Evolutionary conservation across 257 asterid genomes (phyloP), one percentile per base, ranked within the genome.

Genomic region (Jacaranda mimosifolia): DNA sequence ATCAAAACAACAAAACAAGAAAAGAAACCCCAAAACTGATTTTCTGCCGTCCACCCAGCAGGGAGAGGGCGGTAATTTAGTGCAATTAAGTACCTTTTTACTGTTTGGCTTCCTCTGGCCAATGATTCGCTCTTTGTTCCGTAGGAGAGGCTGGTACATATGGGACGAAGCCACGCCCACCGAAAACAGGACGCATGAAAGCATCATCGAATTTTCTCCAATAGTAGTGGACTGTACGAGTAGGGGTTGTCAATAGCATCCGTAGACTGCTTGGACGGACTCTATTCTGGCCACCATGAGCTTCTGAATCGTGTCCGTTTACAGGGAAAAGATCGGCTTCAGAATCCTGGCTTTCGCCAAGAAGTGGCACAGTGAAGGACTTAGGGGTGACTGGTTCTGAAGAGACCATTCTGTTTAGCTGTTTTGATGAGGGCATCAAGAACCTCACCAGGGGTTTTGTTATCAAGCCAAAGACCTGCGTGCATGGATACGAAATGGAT

Each of bases 381-480:
- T 86, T 88, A 8, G 97, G 96, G 3, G 92, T 87, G 52, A 80
- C 72, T 3, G 97, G 78, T 76, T 92, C 97, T 7, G 97, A 89
- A 21, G 97, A 92, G 36, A 87, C 55, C 81, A 83, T 88, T 73
- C 93, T 72, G 83, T 17, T 79, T 55, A 87, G 63, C 35, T 85
- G 80, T 53, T 85, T 90, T 0, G 94, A 69, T 14, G 94, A 75
- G 36, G 98, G 98, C 82, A 85, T 88, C 81, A 94, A 57, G 73
- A 77, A 76, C 70, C 89, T 85, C 71, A 94, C 84, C 63, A 94
- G 64, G 45, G 98, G 98, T 72, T 94, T 89, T 2, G 98, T 94
- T 79, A 92, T 63, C 86, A 94, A 66, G 48, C 98, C 98, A 65
- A 89, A 94, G 6, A 94, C 98, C 98, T 94, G 83, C 81, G 79